Evolutionary conservation across 805 yeast genomes (phyloP).

Genomic region (Candida nitratophila): DNA sequence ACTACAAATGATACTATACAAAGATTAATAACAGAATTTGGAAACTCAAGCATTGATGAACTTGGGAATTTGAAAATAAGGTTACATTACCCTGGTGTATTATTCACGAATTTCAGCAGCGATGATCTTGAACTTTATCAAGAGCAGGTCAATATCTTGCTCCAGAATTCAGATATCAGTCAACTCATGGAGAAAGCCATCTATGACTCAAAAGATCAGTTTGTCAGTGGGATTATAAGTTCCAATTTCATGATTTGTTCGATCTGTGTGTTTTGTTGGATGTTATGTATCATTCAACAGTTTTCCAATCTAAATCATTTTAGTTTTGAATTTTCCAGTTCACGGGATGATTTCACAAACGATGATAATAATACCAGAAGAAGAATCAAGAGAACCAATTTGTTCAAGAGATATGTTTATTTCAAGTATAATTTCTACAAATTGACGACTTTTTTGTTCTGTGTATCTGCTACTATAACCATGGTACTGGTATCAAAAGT

Average conservation of each 20-base stretch:
- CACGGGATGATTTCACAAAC: background rate
- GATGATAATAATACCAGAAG: background rate
- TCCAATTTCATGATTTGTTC: slow-evolving; percentile 48
- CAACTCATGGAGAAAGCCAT: background rate
- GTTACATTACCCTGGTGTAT: slow-evolving; percentile 32
- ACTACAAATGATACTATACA: no score
- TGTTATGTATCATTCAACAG: slow-evolving; percentile 50
- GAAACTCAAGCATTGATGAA: background rate
- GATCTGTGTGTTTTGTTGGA: slow-evolving; percentile 61
- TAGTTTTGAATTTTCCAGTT: background rate
- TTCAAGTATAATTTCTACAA: background rate
- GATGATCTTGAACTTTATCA: background rate
- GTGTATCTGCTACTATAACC: background rate
- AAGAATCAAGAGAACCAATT: background rate
- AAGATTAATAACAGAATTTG: no score
- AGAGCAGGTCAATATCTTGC: background rate
- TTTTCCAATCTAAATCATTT: slow-evolving; percentile 25
- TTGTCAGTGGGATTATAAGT: slow-evolving; percentile 31
- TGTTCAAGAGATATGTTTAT: background rate
- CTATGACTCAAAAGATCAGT: slow-evolving; percentile 22
- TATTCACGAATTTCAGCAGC: slow-evolving; percentile 37
- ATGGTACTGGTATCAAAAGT: background rate
- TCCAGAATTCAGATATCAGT: background rate
- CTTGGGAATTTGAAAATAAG: background rate
- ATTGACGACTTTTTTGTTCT: background rate